Conservation (phyloP, 2,329 filamentous ascomycete genomes). For the Coleophoma eucalyptorum region DNA sequence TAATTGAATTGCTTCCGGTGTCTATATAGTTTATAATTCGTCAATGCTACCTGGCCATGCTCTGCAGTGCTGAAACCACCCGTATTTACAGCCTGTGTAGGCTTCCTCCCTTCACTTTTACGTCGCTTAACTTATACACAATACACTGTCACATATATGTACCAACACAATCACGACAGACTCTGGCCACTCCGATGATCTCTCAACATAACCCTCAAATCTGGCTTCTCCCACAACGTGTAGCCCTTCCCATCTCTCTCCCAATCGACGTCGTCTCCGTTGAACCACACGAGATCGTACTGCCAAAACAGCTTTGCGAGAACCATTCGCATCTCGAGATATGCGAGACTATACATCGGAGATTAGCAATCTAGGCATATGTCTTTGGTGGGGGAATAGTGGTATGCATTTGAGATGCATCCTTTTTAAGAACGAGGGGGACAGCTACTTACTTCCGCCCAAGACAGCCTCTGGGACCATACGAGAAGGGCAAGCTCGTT, state of each 20-base stretch:
- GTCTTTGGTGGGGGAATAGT: too few species aligned
- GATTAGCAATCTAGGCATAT: too few species aligned
- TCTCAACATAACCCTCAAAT: constrained; percentile 9
- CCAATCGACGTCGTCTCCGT: constrained; percentile 13
- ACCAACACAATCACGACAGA: too few species aligned
- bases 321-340: constrained; percentile 16
- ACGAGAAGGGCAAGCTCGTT: constrained; percentile 12
- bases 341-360: constrained; percentile 8
- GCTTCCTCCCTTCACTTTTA: too few species aligned
- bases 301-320: constrained; percentile 16
- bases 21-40: too few species aligned
- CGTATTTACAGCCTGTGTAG: too few species aligned
- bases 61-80: too few species aligned
- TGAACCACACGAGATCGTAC: constrained; percentile 15
- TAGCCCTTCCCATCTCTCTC: constrained; percentile 16
- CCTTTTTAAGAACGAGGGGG: neutral
- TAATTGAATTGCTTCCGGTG: too few species aligned
- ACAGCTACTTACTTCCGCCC: constrained; percentile 9
- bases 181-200: neutral
- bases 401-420: too few species aligned
- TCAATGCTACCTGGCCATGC: too few species aligned
- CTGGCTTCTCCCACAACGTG: constrained; percentile 17
- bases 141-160: too few species aligned
- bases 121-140: too few species aligned
- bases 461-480: constrained; percentile 13